Evolutionary conservation across 1,139 yeast species (phyloP), one percentile per base, ranked within the genome.

Genomic region (Pichia sp.): DNA sequence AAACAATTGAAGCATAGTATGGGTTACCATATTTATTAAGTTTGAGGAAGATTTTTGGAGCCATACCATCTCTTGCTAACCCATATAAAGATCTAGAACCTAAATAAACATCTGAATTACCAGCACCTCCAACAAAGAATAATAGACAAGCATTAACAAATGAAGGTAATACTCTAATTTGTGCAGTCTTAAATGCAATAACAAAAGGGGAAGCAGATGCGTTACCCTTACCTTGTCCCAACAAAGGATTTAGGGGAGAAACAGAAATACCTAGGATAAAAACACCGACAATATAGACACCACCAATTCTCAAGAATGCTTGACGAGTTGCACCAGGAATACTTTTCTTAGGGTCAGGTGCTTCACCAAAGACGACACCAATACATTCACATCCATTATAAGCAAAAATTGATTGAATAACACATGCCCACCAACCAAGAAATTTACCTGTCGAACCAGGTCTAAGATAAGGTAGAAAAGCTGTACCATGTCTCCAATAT

Each of bases 241-340:
- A 53, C 36, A 50, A 44, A 3, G 48, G 39, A 39, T 68, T 71
- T 31, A 43, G 53, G 47, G 64, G 69, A 2, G 40, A 44, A 37
- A 72, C 75, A 36, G 72, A 59, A 25, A 69, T 51, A 26, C 74
- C 71, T 38, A 72, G 55, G 47, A 71, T 52, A 21, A 66, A 59
- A 47, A 72, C 59, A 12, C 72, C 63, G 20, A 66, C 58, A 42
- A 72, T 61, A 61, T 78, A 79, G 59, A 79, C 78, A 30, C 78
- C 56, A 21, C 73, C 62, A 42, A 79, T 74, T 70, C 84, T 74
- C 80, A 82, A 76, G 53, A 79, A 75, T 4, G 76, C 83, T 56
- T 75, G 81, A 55, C 77, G 79, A 35, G 79, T 74, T 34, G 93
- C 93, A 48, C 67, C 67, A 41, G 93, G 91, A 39, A 84, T 64